A percentile compares a stretch with the other conserved stretches of the same genome.
phyloP scores from a whole-genome alignment of 306 rosid species.

The Casuarina glauca region DNA sequence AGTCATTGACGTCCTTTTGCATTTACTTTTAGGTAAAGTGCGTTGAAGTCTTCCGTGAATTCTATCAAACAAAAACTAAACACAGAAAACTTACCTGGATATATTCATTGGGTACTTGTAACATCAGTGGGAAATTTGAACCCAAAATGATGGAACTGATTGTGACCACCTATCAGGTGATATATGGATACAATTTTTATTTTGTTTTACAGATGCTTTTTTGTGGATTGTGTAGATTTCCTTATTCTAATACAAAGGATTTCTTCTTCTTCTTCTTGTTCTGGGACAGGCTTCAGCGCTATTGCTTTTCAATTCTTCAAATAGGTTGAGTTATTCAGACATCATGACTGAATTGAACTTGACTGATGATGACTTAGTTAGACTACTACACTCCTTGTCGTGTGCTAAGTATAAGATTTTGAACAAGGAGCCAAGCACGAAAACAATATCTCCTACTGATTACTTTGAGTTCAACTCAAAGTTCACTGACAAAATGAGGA shows the following conservation, averaged over 20 bases:
- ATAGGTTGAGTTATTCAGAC: constrained; percentile 73
- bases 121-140: constrained; percentile 70
- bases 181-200: background rate
- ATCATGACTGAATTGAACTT: constrained; percentile 80
- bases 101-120: constrained; percentile 81
- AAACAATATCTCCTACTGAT: constrained; percentile 55
- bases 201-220: background rate
- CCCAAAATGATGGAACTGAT: constrained; percentile 66
- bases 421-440: constrained; percentile 62
- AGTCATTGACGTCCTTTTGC: background rate
- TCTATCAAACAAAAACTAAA: constrained; percentile 61
- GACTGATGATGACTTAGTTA: constrained; percentile 58
- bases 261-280: background rate
- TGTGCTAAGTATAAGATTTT: constrained; percentile 85
- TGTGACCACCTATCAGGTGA: constrained; percentile 80
- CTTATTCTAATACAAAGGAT: background rate
- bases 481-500: constrained; percentile 79
- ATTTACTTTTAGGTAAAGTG: constrained; percentile 61
- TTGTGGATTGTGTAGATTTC: background rate
- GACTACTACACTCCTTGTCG: constrained; percentile 78
- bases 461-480: constrained; percentile 68
- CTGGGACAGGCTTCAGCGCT: constrained; percentile 71
- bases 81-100: constrained; percentile 88
- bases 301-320: constrained; percentile 75
- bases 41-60: constrained; percentile 76